phyloP scores from a whole-genome alignment of 2,329 filamentous ascomycete genomes.

The Pseudocercospora crystallina region DNA sequence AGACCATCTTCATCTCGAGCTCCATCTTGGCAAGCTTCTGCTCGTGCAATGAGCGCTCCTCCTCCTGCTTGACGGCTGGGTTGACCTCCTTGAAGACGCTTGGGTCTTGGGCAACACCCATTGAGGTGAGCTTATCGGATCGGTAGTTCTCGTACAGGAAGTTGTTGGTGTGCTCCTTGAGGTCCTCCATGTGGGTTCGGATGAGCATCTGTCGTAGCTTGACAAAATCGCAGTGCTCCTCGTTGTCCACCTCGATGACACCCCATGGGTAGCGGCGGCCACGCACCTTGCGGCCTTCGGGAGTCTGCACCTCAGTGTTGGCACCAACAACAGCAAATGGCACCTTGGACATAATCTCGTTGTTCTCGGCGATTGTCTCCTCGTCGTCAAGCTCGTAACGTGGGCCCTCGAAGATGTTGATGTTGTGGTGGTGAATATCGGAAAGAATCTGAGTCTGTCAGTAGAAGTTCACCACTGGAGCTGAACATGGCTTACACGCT shows the following conservation, averaged over 20 bases:
- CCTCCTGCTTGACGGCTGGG: constrained; percentile 99
- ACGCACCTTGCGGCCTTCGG: constrained; percentile 92
- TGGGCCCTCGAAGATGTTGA: constrained; percentile 98
- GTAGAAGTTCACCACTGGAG: constrained; percentile 4
- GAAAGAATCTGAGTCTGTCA: constrained; percentile 73
- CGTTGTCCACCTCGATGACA: constrained; percentile 98
- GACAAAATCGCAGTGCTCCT: constrained; percentile 99
- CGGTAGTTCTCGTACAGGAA: constrained; percentile 98
- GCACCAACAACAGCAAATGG: constrained; percentile 97
- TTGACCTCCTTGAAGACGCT: constrained; percentile 99
- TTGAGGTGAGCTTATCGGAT: constrained; percentile 96
- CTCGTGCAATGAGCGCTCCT: constrained; percentile 96
- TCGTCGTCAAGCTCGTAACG: constrained; percentile 98
- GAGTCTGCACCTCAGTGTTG: constrained; percentile 86
- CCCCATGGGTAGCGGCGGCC: constrained; percentile 98
- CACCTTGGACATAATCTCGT: constrained; percentile 99
- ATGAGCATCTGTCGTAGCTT: constrained; percentile 99
- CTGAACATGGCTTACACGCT: constrained; percentile 67
- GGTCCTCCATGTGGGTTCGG: constrained; percentile 99
- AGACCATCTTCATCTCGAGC: constrained; percentile 99
- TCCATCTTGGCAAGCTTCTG: constrained; percentile 99
- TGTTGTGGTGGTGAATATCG: constrained; percentile 94
- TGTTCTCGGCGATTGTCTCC: constrained; percentile 99
- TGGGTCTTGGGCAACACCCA: constrained; percentile 98
- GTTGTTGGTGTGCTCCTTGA: constrained; percentile 99